These are phyloP conservation scores for Actinidia arguta DNA, from an alignment of 179 eudicot genomes.

Conservation along the genomic window DNA sequence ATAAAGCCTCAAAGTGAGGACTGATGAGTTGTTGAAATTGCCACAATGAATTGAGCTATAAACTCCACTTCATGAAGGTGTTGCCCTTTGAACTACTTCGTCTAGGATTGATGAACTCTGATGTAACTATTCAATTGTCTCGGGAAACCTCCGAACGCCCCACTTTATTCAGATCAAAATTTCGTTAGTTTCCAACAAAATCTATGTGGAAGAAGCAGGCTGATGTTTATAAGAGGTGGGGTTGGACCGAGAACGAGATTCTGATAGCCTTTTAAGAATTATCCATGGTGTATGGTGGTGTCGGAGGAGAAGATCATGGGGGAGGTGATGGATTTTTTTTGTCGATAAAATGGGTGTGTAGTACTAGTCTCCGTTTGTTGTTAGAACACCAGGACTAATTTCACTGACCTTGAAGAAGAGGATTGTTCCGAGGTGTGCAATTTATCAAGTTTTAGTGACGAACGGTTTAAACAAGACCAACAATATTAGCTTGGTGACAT, in stretches of 20 bases:
- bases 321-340: conserved; percentile 30
- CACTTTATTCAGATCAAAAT: too few relatives aligned
- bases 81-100: too few relatives aligned
- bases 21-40: too few relatives aligned
- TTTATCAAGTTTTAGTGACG: conserved; percentile 18
- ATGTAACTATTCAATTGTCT: too few relatives aligned
- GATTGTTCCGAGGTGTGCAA: conserved; percentile 28
- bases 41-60: too few relatives aligned
- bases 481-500: background rate
- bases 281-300: conserved; percentile 33
- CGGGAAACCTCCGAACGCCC: too few relatives aligned
- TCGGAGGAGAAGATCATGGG: conserved; percentile 36
- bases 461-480: conserved; percentile 17
- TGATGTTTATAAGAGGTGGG: conserved; percentile 41
- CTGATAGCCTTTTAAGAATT: conserved; percentile 24
- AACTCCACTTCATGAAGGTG: too few relatives aligned
- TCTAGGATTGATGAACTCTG: too few relatives aligned
- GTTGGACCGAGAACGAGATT: conserved; percentile 38
- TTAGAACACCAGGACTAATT: too few relatives aligned
- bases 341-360: conserved; percentile 34
- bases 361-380: too few relatives aligned
- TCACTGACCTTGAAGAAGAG: conserved; percentile 26
- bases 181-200: too few relatives aligned
- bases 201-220: conserved; percentile 31
- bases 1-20: too few relatives aligned